A percentile compares a stretch with the other conserved stretches of the same genome.
phyloP scores from a whole-genome alignment of 306 rosid species.

The Sophora flavescens region DNA sequence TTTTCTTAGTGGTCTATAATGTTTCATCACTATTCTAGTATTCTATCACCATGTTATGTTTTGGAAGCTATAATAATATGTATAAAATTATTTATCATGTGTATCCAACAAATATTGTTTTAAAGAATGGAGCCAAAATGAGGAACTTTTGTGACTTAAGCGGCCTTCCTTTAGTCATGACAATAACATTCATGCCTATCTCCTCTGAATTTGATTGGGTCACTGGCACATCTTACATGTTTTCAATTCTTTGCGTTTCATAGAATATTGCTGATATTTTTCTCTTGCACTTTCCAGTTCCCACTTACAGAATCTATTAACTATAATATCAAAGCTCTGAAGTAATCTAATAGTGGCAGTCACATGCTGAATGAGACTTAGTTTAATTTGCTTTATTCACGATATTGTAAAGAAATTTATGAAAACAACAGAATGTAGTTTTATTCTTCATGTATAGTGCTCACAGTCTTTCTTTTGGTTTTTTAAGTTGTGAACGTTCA shows the following conservation, averaged over 20 bases:
- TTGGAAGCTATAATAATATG: neutral
- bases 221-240: neutral
- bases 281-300: neutral
- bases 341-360: neutral
- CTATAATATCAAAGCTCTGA: neutral
- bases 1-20: neutral
- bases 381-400: neutral
- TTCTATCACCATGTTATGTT: constrained; percentile 1
- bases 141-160: neutral
- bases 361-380: neutral
- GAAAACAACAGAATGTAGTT: neutral
- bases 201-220: neutral
- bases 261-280: neutral
- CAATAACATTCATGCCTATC: neutral
- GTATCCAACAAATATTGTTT: neutral
- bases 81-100: neutral
- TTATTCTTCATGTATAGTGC: neutral
- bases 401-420: neutral
- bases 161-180: neutral
- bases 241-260: neutral
- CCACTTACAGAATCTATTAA: neutral
- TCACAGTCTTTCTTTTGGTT: neutral
- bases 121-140: neutral
- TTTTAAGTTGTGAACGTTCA: constrained; percentile 13
- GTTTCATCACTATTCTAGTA: constrained; percentile 1